These are phyloP conservation scores for Lathyrus tuberosus DNA, from an alignment of 306 rosid species.

Conservation along the genomic window DNA sequence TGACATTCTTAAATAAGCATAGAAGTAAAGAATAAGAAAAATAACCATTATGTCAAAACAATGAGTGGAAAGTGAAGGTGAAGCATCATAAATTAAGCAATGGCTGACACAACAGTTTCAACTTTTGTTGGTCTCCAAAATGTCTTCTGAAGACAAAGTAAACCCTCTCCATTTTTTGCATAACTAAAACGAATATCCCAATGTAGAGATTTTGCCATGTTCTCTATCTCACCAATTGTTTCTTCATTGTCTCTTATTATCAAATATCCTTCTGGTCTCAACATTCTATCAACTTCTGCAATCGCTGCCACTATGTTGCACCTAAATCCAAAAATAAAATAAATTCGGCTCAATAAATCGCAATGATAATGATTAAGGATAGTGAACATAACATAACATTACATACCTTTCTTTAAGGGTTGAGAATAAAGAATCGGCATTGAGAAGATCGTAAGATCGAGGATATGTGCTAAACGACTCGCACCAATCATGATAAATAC, in stretches of 20 bases:
- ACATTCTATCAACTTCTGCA: constrained; percentile 83
- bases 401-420: constrained; percentile 58
- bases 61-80: constrained; percentile 32
- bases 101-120: constrained; percentile 60
- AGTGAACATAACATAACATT: not conserved
- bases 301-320: constrained; percentile 66
- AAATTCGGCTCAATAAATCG: constrained; percentile 20
- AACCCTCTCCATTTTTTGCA: constrained; percentile 55
- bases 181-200: constrained; percentile 63
- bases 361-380: constrained; percentile 1
- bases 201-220: constrained; percentile 58
- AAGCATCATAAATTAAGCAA: constrained; percentile 44
- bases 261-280: constrained; percentile 81
- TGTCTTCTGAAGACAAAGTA: constrained; percentile 69
- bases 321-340: constrained; percentile 47
- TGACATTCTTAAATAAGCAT: constrained; percentile 14
- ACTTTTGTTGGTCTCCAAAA: constrained; percentile 73
- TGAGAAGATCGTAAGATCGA: constrained; percentile 78
- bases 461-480: constrained; percentile 86
- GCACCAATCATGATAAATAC: constrained; percentile 89
- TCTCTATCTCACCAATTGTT: constrained; percentile 64
- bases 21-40: constrained; percentile 13
- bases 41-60: not conserved
- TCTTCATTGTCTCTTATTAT: constrained; percentile 65
- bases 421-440: constrained; percentile 76